A percentile compares a stretch with the other conserved stretches of the same genome.
These are phyloP conservation scores for Aspergillus novoparasiticus DNA, from an alignment of 2,329 filamentous ascomycete genomes.

Conservation along the genomic window DNA sequence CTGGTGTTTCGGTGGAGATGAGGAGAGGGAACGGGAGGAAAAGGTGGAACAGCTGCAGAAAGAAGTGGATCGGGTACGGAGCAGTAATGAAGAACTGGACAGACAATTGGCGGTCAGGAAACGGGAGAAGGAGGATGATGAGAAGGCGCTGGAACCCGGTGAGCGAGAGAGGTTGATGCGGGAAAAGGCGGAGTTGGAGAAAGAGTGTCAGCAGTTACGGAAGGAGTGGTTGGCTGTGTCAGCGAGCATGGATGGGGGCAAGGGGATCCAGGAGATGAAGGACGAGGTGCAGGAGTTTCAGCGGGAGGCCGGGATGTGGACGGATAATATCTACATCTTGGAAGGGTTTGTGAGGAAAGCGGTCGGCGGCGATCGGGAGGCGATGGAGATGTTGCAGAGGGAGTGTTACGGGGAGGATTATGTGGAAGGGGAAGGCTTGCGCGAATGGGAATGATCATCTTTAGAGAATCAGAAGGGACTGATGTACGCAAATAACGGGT, in stretches of 20 bases:
- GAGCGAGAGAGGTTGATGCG: constrained; percentile 26
- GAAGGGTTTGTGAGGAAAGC: constrained; percentile 44
- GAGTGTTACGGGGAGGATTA: constrained; percentile 58
- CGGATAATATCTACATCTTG: constrained; percentile 48
- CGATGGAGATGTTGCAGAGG: constrained; percentile 46
- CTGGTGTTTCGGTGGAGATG: constrained; percentile 66
- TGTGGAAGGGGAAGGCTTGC: constrained; percentile 56
- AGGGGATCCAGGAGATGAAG: constrained; percentile 35
- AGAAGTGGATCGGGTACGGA: constrained; percentile 34
- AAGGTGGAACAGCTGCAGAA: constrained; percentile 28
- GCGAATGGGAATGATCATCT: constrained; percentile 35
- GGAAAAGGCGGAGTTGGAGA: constrained; percentile 26
- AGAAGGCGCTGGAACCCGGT: constrained; percentile 13
- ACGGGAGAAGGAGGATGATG: constrained; percentile 32
- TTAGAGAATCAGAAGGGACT: no score
- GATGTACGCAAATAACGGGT: background rate
- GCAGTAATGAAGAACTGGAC: constrained; percentile 34
- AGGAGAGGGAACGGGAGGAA: constrained; percentile 50
- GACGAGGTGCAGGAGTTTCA: constrained; percentile 34
- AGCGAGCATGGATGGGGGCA: constrained; percentile 34
- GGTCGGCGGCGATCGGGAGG: constrained; percentile 47
- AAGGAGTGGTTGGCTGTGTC: constrained; percentile 14
- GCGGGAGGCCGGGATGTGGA: constrained; percentile 39
- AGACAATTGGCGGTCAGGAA: constrained; percentile 42
- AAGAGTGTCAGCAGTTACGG: constrained; percentile 38